Conservation (phyloP, 148 eudicot genomes). For the Heliosperma pusillum region DNA sequence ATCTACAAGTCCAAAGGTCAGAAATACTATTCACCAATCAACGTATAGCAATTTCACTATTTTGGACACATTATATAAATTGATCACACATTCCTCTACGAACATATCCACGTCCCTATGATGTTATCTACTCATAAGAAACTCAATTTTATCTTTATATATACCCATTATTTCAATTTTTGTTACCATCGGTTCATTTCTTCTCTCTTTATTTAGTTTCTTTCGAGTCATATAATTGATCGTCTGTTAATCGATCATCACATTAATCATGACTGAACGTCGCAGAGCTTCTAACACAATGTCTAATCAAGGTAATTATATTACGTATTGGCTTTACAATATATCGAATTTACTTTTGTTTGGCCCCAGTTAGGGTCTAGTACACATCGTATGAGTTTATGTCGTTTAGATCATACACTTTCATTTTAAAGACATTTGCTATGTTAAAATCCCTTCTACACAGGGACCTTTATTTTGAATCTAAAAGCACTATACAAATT, state of each 20-base stretch:
- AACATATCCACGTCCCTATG: neutral
- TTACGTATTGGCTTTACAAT: too few relatives aligned
- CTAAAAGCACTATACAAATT: too few relatives aligned
- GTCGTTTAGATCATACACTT: too few relatives aligned
- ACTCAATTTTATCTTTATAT: neutral
- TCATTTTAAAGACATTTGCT: too few relatives aligned
- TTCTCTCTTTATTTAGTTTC: neutral
- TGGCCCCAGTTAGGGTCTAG: too few relatives aligned
- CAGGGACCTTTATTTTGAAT: too few relatives aligned
- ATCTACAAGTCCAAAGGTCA: slow-evolving; percentile 18
- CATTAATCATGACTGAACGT: neutral
- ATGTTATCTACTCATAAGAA: slow-evolving; percentile 5
- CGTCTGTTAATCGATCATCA: neutral
- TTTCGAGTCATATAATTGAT: neutral
- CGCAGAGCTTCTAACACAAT: neutral
- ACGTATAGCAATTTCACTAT: neutral
- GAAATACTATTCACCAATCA: slow-evolving; percentile 14
- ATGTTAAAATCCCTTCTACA: too few relatives aligned
- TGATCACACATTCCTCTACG: neutral
- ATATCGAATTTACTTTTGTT: too few relatives aligned
- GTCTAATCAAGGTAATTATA: slow-evolving; percentile 4
- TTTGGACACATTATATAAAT: neutral
- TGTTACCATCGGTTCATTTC: neutral
- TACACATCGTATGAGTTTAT: too few relatives aligned
- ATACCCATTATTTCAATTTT: neutral